phyloP scores from a whole-genome alignment of 306 rosid species.

The Ormosia emarginata region DNA sequence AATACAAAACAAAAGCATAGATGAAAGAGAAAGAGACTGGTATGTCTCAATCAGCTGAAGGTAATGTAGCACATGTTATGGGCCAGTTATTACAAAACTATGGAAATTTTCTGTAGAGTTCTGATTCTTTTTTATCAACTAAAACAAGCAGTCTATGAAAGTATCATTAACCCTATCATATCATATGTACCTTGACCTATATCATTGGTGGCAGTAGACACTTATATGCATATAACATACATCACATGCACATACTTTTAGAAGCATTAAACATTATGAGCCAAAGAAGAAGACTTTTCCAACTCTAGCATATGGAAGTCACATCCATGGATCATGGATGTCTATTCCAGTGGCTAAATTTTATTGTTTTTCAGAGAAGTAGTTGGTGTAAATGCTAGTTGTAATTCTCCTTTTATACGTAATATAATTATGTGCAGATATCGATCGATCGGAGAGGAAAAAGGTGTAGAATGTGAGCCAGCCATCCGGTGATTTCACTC shows the following conservation, averaged over 20 bases:
- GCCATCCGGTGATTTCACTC: not conserved
- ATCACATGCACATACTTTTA: conserved; percentile 53
- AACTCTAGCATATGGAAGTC: conserved; percentile 41
- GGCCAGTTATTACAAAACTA: conserved; percentile 49
- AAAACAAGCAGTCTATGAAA: conserved; percentile 55
- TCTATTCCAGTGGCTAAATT: conserved; percentile 47
- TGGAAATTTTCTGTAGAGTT: conserved; percentile 41
- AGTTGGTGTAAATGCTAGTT: conserved; percentile 47
- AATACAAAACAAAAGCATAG: conserved; percentile 25
- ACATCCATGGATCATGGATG: conserved; percentile 55
- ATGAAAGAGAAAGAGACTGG: conserved; percentile 37
- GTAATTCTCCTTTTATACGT: conserved; percentile 40
- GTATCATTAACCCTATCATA: conserved; percentile 39
- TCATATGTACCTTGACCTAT: conserved; percentile 41
- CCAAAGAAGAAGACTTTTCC: conserved; percentile 28
- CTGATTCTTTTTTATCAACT: conserved; percentile 45
- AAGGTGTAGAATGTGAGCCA: conserved; percentile 23
- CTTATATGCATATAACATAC: conserved; percentile 30
- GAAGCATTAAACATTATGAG: conserved; percentile 43
- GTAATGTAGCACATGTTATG: conserved; percentile 57
- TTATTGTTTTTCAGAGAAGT: conserved; percentile 47
- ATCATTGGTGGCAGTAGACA: conserved; percentile 33
- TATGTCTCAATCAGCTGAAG: conserved; percentile 42
- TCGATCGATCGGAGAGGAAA: not conserved
- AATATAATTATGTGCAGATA: conserved; percentile 11